These are phyloP conservation scores for Coemansia javaensis DNA, from an alignment of 192 early-diverging fungal species.

Conservation along the genomic window DNA sequence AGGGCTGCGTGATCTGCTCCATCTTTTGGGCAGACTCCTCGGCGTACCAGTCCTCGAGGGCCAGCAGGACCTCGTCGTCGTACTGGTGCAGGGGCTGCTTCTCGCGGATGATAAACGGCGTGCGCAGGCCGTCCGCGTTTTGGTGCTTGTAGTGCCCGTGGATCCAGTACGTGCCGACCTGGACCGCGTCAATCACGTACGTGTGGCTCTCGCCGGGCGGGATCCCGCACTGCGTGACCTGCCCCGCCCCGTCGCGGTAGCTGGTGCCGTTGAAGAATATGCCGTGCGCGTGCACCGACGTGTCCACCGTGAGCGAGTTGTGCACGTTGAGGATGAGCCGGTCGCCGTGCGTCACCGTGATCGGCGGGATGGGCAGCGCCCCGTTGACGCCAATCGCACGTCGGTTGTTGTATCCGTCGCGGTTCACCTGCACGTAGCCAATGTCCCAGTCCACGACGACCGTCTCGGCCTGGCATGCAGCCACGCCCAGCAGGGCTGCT, in stretches of 20 bases:
- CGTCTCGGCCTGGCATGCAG: too few relatives aligned
- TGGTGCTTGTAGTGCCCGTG: slow-evolving; percentile 63
- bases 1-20: slow-evolving; percentile 36
- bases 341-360: slow-evolving; percentile 10
- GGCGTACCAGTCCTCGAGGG: slow-evolving; percentile 65
- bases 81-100: slow-evolving; percentile 45
- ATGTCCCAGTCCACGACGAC: slow-evolving; percentile 55
- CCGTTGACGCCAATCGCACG: slow-evolving; percentile 60
- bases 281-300: slow-evolving; percentile 69
- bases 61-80: slow-evolving; percentile 54
- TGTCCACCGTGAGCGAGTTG: slow-evolving; percentile 52
- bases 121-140: slow-evolving; percentile 72
- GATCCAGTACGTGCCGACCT: slow-evolving; percentile 73
- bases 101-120: slow-evolving; percentile 59
- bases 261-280: slow-evolving; percentile 62
- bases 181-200: slow-evolving; percentile 52
- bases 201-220: slow-evolving; percentile 57
- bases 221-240: slow-evolving; percentile 68
- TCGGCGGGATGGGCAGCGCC: slow-evolving; percentile 45
- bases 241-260: slow-evolving; percentile 62
- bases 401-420: slow-evolving; percentile 56
- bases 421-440: slow-evolving; percentile 53
- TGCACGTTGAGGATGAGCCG: slow-evolving; percentile 14
- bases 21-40: slow-evolving; percentile 18
- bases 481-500: background rate